Evolutionary conservation across 257 asterid species (phyloP).

Genomic region (Rauvolfia tetraphylla): DNA sequence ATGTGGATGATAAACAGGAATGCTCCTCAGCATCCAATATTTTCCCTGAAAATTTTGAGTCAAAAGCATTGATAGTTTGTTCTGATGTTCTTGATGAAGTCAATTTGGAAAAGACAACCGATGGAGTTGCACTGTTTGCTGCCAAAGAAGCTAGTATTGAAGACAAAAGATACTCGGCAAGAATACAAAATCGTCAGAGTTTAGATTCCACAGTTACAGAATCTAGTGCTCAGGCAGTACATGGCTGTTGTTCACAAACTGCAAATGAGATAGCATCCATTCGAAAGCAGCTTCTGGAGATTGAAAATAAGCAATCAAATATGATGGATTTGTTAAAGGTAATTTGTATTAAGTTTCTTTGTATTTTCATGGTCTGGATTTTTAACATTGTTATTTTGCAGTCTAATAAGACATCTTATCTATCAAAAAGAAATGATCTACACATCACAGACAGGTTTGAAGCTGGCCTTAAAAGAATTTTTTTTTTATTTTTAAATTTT

Average conservation of each 20-base stretch:
- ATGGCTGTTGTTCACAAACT: constrained; percentile 55
- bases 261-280: constrained; percentile 62
- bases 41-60: constrained; percentile 53
- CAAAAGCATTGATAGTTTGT: constrained; percentile 37
- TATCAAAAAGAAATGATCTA: neutral
- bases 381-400: neutral
- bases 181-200: constrained; percentile 66
- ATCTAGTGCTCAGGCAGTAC: constrained; percentile 47
- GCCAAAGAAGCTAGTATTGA: constrained; percentile 60
- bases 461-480: neutral
- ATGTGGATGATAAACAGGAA: constrained; percentile 72
- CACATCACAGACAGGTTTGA: neutral
- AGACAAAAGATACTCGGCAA: constrained; percentile 56
- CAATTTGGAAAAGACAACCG: constrained; percentile 53
- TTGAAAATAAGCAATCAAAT: constrained; percentile 76
- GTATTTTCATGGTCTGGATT: neutral
- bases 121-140: constrained; percentile 54
- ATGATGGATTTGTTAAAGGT: constrained; percentile 85
- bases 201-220: constrained; percentile 81
- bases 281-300: constrained; percentile 75
- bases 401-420: neutral
- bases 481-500: neutral
- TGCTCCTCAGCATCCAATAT: constrained; percentile 59
- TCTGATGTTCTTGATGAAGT: constrained; percentile 48
- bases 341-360: constrained; percentile 18